These are phyloP conservation scores for Scutellaria minor DNA, from an alignment of 257 asterid species.

Conservation along the genomic window DNA sequence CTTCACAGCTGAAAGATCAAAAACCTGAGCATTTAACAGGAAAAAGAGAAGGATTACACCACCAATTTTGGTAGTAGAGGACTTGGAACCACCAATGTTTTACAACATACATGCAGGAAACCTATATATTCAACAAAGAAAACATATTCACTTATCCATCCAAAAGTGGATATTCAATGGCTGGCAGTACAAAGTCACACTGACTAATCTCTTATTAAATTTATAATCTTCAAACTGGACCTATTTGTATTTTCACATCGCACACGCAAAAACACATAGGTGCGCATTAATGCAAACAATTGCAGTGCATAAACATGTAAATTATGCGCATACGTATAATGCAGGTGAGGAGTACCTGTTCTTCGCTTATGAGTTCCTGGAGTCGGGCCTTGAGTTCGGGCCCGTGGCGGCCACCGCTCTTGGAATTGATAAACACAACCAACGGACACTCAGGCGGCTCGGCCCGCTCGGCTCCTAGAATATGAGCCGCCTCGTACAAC, in stretches of 20 bases:
- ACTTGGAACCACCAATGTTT: slow-evolving; percentile 19
- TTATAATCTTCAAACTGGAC: neutral
- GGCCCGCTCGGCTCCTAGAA: slow-evolving; percentile 37
- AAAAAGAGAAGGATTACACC: slow-evolving; percentile 30
- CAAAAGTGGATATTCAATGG: slow-evolving; percentile 17
- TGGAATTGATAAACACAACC: slow-evolving; percentile 80
- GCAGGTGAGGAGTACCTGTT: slow-evolving; percentile 64
- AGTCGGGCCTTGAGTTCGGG: slow-evolving; percentile 84
- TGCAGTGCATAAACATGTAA: neutral
- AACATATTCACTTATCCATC: neutral
- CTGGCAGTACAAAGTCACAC: slow-evolving; percentile 13
- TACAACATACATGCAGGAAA: slow-evolving; percentile 18
- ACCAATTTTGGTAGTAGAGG: slow-evolving; percentile 15
- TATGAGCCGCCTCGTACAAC: slow-evolving; percentile 52
- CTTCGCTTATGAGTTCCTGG: slow-evolving; percentile 86
- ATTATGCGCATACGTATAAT: neutral
- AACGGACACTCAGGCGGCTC: slow-evolving; percentile 67
- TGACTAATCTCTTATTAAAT: neutral
- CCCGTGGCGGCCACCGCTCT: slow-evolving; percentile 95
- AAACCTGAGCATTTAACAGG: slow-evolving; percentile 68
- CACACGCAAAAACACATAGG: slow-evolving; percentile 8
- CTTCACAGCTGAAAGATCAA: slow-evolving; percentile 84
- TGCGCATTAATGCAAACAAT: slow-evolving; percentile 22
- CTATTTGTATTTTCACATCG: neutral
- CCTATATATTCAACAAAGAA: neutral